Evolutionary conservation across 306 rosid genomes (phyloP).

Genomic region (Nissolia schottii): DNA sequence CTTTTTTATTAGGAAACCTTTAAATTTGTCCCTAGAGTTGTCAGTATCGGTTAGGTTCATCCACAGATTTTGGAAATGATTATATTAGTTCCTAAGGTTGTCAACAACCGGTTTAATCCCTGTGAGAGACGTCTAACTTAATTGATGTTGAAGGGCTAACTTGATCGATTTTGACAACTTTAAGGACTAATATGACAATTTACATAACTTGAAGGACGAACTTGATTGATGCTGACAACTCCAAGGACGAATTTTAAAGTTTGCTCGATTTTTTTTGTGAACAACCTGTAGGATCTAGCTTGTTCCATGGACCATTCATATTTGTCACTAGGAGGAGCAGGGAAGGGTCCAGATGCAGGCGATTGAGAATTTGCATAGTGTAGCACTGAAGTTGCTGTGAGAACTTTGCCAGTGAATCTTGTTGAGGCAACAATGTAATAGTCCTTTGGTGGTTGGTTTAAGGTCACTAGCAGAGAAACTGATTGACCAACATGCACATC

Average conservation of each 20-base stretch:
- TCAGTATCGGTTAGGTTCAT: too few species aligned
- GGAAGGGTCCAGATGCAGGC: slow-evolving; percentile 64
- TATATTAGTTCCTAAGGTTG: too few species aligned
- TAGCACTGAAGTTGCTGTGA: slow-evolving; percentile 55
- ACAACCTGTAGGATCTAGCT: slow-evolving; percentile 79
- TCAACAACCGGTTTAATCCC: too few species aligned
- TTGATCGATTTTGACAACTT: too few species aligned
- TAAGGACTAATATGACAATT: too few species aligned
- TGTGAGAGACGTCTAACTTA: too few species aligned
- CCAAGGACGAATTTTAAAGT: too few species aligned
- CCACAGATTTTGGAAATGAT: too few species aligned
- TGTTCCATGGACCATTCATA: slow-evolving; percentile 81
- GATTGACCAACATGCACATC: slow-evolving; percentile 98
- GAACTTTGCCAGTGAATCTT: slow-evolving; percentile 56
- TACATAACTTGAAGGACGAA: too few species aligned
- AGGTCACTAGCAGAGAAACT: slow-evolving; percentile 65
- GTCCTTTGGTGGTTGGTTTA: slow-evolving; percentile 76
- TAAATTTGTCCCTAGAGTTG: too few species aligned
- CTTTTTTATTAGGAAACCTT: neutral
- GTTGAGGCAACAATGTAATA: slow-evolving; percentile 88
- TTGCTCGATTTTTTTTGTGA: neutral
- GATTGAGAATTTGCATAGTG: slow-evolving; percentile 74
- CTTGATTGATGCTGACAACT: too few species aligned
- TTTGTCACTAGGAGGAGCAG: slow-evolving; percentile 54
- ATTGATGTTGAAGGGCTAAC: too few species aligned